Base-by-base conservation (phyloP, 129 eudicot species). In the Arctium minus region DNA sequence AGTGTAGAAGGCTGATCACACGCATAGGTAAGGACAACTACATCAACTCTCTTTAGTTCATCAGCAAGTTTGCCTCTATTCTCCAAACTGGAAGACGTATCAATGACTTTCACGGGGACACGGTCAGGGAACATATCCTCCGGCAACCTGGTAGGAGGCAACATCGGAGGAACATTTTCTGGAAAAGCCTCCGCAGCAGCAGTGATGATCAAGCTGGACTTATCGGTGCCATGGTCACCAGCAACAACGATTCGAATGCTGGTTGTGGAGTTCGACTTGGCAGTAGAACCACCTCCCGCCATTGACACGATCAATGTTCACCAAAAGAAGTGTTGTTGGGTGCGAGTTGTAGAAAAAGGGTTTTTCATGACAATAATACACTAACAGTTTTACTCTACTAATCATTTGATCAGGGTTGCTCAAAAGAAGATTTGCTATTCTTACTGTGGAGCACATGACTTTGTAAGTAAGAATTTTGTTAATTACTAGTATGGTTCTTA, bases 171-270 rank as follows among this genome's bases (percentile, higher is more conserved):
- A 15, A 87, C 92, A 88, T 86, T 88, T 56, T 85, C 72, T 46
- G 96, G 94, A 75, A 88, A 94, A 65, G 79, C 83, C 75, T 91
- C 97, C 0, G 94, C 84, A 4, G 93, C 96, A 15, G 98, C 96
- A 2, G 97, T 87, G 12, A 92, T 80, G 17, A 94, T 91, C 85
- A 94, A 87, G 86, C 97, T 92, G 50, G 98, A 86, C 72, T 94
- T 94, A 2, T 97, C 98, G 46, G 97, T 94, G 76, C 88, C 91
- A 2, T 89, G 89, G 77, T 94, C 98, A 1, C 98, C 98, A 29
- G 96, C 98, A 9, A 94, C 98, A 27, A 92, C 98, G 79, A 94
- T 94, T 50, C 97, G 90, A 35, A 94, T 91, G 67, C 86, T 88
- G 74, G 77, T 15, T 3, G 73, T 81, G 74, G 81, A 32, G 79